These are phyloP conservation scores for Alternaria sp. DNA, from an alignment of 2,329 filamentous ascomycete genomes.

Conservation along the genomic window DNA sequence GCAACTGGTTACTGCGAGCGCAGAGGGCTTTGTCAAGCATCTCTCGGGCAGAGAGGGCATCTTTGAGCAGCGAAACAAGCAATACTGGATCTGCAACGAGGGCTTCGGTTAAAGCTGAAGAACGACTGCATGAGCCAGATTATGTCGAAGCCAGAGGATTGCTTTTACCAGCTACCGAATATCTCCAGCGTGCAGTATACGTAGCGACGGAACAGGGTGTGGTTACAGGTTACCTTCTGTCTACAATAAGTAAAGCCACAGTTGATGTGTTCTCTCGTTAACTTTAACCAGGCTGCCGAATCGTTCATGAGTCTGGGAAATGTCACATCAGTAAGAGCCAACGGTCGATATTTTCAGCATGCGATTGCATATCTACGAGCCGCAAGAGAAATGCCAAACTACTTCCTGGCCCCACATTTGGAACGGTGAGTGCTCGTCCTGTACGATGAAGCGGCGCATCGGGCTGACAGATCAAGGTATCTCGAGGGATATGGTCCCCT, in stretches of 20 bases:
- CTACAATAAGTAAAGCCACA: slow-evolving; percentile 43
- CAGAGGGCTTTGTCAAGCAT: slow-evolving; percentile 58
- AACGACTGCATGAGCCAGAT: slow-evolving; percentile 47
- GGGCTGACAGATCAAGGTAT: slow-evolving; percentile 42
- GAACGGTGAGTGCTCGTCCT: slow-evolving; percentile 50
- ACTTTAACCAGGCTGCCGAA: slow-evolving; percentile 51
- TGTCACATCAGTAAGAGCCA: slow-evolving; percentile 53
- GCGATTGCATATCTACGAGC: slow-evolving; percentile 56
- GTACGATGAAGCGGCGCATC: background rate
- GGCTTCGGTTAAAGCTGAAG: background rate
- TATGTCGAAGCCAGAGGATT: slow-evolving; percentile 61
- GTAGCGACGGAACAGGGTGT: slow-evolving; percentile 49
- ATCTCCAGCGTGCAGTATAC: slow-evolving; percentile 56
- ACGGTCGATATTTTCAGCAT: slow-evolving; percentile 54
- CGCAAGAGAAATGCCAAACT: slow-evolving; percentile 52
- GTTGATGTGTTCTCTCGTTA: slow-evolving; percentile 6
- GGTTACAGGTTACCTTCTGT: slow-evolving; percentile 53
- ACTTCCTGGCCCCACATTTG: slow-evolving; percentile 53
- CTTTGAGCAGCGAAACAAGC: slow-evolving; percentile 46
- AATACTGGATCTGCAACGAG: slow-evolving; percentile 28
- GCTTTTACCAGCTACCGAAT: slow-evolving; percentile 60
- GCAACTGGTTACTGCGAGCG: slow-evolving; percentile 60
- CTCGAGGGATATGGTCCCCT: slow-evolving; percentile 53
- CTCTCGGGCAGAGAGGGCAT: slow-evolving; percentile 52
- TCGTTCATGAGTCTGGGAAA: slow-evolving; percentile 61